Evolutionary conservation across 345 rosid genomes (phyloP).

Genomic region (Ricinus communis): DNA sequence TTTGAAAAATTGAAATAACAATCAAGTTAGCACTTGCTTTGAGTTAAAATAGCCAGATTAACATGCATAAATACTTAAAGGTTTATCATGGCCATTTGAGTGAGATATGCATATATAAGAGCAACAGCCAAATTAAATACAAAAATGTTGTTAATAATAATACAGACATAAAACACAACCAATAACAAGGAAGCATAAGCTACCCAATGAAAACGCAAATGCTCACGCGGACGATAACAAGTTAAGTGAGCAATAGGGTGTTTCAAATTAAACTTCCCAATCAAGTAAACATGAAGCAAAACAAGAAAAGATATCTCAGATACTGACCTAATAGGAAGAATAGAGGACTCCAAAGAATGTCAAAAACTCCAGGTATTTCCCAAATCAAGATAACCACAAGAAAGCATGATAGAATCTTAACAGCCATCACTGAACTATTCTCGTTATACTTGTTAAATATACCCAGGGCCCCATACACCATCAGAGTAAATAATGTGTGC

Average conservation of each 20-base stretch:
- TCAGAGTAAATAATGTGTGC: slow-evolving; percentile 94
- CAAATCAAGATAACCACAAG: slow-evolving; percentile 80
- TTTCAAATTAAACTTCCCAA: background rate
- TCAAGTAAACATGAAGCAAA: background rate
- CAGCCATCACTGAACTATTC: slow-evolving; percentile 80
- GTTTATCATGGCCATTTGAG: background rate
- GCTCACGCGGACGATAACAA: background rate
- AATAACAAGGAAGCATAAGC: background rate
- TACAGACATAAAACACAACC: background rate
- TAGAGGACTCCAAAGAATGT: slow-evolving; percentile 78
- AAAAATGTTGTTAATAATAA: background rate
- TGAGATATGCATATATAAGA: background rate
- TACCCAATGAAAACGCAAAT: background rate
- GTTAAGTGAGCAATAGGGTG: background rate
- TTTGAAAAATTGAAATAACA: background rate
- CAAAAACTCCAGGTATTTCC: slow-evolving; percentile 92
- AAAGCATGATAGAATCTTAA: slow-evolving; percentile 81
- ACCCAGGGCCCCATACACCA: slow-evolving; percentile 95
- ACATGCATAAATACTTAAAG: background rate
- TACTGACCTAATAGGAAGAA: slow-evolving; percentile 64
- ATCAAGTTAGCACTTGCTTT: background rate
- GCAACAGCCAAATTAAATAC: background rate
- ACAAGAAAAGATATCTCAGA: slow-evolving; percentile 22
- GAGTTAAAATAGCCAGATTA: background rate
- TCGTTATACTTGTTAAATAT: slow-evolving; percentile 83